phyloP scores from a whole-genome alignment of 306 rosid genomes.

The Ormosia emarginata region DNA sequence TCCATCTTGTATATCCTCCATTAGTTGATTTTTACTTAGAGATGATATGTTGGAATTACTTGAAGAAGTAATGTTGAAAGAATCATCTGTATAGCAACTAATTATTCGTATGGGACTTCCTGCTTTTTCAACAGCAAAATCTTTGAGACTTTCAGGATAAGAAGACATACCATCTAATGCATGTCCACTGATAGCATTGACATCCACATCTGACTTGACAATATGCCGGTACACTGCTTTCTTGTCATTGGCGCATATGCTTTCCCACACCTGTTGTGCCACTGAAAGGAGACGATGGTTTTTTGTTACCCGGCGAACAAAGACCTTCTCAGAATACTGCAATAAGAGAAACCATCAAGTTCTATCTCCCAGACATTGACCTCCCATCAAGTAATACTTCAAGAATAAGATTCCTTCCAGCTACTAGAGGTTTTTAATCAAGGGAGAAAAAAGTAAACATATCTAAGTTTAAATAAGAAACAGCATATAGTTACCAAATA shows the following conservation, averaged over 20 bases:
- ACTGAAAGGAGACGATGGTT: conserved; percentile 27
- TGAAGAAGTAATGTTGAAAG: conserved; percentile 28
- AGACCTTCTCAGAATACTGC: conserved; percentile 67
- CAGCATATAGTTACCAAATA: neutral
- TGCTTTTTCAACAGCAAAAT: conserved; percentile 1
- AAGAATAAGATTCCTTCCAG: conserved; percentile 11
- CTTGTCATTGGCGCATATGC: conserved; percentile 64
- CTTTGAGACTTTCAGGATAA: neutral
- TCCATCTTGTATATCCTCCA: conserved; percentile 37
- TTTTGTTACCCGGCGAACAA: conserved; percentile 44
- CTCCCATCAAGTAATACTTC: conserved; percentile 8
- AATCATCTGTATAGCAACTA: conserved; percentile 30
- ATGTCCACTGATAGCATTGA: conserved; percentile 38
- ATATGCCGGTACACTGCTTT: conserved; percentile 64
- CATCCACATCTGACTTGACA: conserved; percentile 45
- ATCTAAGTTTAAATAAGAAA: neutral
- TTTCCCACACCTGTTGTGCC: conserved; percentile 48
- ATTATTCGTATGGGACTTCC: neutral
- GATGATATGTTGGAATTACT: conserved; percentile 23
- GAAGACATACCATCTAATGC: conserved; percentile 37
- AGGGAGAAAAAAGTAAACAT: neutral
- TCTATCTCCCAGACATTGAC: conserved; percentile 17
- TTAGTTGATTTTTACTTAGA: conserved; percentile 18
- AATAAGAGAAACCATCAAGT: conserved; percentile 34
- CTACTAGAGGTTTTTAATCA: neutral